Percentiles rank a stretch among this genome's conserved stretches.
Evolutionary conservation across 768 basidiomycete species (phyloP).

Genomic region (Cystobasidium tubakii): DNA sequence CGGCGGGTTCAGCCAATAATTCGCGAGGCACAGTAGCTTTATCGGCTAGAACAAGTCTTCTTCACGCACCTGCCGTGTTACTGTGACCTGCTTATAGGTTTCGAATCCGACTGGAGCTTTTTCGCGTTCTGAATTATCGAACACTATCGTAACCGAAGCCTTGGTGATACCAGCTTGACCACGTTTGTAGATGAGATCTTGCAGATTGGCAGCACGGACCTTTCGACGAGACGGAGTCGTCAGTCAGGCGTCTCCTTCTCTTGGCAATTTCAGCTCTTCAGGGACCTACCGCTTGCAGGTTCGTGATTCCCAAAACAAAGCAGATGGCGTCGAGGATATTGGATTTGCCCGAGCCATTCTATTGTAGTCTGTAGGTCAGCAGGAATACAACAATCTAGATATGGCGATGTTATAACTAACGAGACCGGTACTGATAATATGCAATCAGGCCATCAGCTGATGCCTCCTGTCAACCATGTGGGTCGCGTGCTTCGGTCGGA

Average conservation of each 20-base stretch:
- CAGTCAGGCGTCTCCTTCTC: too few relatives aligned
- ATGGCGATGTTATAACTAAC: constrained; percentile 2
- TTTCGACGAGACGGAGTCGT: constrained; percentile 47
- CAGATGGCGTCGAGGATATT: constrained; percentile 99
- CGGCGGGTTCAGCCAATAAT: too few relatives aligned
- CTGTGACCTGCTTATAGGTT: constrained; percentile 78
- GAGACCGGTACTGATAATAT: constrained; percentile 47
- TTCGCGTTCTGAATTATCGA: constrained; percentile 82
- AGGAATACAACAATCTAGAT: neutral
- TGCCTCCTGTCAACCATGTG: neutral
- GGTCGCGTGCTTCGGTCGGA: constrained; percentile 57
- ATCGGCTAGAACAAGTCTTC: constrained; percentile 50
- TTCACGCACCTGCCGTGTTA: constrained; percentile 68
- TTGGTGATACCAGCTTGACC: constrained; percentile 95
- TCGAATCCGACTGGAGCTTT: constrained; percentile 79
- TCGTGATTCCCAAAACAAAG: constrained; percentile 95
- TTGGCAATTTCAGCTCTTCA: too few relatives aligned
- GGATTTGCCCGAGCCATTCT: constrained; percentile 90
- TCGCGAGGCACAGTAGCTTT: neutral
- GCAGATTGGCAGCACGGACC: constrained; percentile 92
- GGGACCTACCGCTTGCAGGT: constrained; percentile 57
- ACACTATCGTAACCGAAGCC: constrained; percentile 96
- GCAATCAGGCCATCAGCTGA: neutral
- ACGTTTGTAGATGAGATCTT: constrained; percentile 97
- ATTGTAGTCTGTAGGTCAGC: too few relatives aligned